Conservation (phyloP, 2,329 filamentous ascomycete genomes). For the Calonectria pseudoturangicola region DNA sequence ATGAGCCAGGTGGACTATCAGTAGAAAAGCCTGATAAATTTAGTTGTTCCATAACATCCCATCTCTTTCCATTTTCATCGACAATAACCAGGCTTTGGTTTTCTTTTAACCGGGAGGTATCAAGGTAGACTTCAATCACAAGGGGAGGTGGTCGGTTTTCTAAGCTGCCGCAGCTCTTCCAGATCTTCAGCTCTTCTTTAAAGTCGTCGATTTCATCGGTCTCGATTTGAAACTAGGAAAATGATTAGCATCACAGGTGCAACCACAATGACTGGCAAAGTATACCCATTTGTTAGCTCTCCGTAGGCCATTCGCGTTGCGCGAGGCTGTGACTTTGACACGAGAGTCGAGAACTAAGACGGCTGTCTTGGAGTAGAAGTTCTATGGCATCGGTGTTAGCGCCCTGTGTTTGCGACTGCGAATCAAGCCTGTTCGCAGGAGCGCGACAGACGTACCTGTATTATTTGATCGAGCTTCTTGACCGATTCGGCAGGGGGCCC, state of each 20-base stretch:
- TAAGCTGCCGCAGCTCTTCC: conserved; percentile 87
- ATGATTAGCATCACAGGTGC: conserved; percentile 40
- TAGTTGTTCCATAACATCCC: conserved; percentile 92
- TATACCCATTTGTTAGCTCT: conserved; percentile 92
- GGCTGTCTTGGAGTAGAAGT: conserved; percentile 92
- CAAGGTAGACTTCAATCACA: conserved; percentile 92
- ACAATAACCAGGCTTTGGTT: conserved; percentile 91
- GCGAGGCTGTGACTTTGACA: conserved; percentile 77
- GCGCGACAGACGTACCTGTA: conserved; percentile 77
- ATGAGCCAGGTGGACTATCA: conserved; percentile 64
- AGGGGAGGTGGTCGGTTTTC: conserved; percentile 87
- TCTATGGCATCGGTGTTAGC: conserved; percentile 71
- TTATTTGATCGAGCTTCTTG: conserved; percentile 92
- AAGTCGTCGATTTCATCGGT: conserved; percentile 95
- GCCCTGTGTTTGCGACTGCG: background rate
- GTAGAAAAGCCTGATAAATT: conserved; percentile 76
- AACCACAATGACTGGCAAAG: conserved; percentile 43
- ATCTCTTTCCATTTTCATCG: conserved; percentile 92
- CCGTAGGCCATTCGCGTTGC: conserved; percentile 63
- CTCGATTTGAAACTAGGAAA: conserved; percentile 90
- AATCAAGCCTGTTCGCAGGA: background rate
- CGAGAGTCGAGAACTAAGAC: conserved; percentile 89
- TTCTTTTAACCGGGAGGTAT: conserved; percentile 84
- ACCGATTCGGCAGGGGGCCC: conserved; percentile 79
- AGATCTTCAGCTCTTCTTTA: conserved; percentile 85